Base-by-base conservation (phyloP, 805 yeast species). In the Teunomyces stri region DNA sequence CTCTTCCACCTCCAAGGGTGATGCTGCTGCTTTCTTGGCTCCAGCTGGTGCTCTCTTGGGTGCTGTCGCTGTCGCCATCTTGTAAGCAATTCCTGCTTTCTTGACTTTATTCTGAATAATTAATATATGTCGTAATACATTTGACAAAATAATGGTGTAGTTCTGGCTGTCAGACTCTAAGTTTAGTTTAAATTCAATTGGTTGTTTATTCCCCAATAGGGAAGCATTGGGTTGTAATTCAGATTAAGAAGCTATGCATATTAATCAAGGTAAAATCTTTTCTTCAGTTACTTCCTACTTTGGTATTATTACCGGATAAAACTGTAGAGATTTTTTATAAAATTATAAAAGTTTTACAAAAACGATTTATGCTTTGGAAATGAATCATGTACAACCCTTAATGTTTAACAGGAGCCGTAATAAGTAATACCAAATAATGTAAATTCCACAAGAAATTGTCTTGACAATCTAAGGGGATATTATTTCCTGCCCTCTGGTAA, bases 381-480 rank as follows among this genome's bases (percentile, higher is more conserved):
- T 5, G 6, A 13, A 9, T 36, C 7, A 6, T 12, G 16, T 9
- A 18, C n/a, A 18, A 15, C 39, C 13, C 16, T 28, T 34, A 11
- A 21, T 16, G 29, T 11, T 20, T 22, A 7, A 35, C 27, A 20
- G 43, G 48, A 2, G 65, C 65, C 1, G 75, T 70, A 33, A 71
- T 50, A 50, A 61, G 69, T 35, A 72, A 54, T 11, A 66, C 46
- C 20, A 72, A 43, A 45, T 65, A 72, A 48, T 72, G 66, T 20
- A 72, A 49, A 41, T 60, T 69, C 77, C 77, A 72, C 47, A 71
- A 54, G 38, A 70, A 62, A 48, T 71, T 70, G 51, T 72, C 77
- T 13, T 62, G 43, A 44, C 74, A 68, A 40, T 72, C 76, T 6
- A 60, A 50, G 2, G 76, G 76, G 11, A 70, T 58, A n/a, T 41